A percentile compares a stretch with the other conserved stretches of the same genome.
These are phyloP conservation scores for Aspergillus nomiae DNA, from an alignment of 2,329 filamentous ascomycete genomes.

Conservation along the genomic window DNA sequence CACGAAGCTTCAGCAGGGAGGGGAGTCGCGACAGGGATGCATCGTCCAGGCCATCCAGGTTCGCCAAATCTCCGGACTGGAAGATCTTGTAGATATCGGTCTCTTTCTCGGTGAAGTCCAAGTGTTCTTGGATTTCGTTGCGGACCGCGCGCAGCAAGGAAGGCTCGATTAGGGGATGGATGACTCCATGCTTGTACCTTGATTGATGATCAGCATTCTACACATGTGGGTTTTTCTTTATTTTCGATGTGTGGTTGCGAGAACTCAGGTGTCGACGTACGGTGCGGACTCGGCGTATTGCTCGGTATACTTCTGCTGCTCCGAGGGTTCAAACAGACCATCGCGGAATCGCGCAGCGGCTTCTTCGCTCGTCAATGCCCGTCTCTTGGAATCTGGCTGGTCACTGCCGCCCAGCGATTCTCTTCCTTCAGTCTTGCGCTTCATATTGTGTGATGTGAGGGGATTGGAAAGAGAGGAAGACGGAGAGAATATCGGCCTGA, in stretches of 20 bases:
- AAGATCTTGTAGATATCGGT: slow-evolving; percentile 99
- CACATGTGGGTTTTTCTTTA: not conserved
- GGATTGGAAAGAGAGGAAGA: not conserved
- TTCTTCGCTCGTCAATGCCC: slow-evolving; percentile 41
- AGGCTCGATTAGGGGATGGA: slow-evolving; percentile 77
- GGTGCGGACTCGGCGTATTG: slow-evolving; percentile 46
- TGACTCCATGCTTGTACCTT: slow-evolving; percentile 90
- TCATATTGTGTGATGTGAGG: slow-evolving; percentile 34
- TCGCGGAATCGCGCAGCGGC: slow-evolving; percentile 45
- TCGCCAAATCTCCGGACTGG: slow-evolving; percentile 95
- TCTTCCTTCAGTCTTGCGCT: slow-evolving; percentile 45
- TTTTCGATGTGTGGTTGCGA: not conserved
- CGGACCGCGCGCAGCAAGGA: slow-evolving; percentile 82
- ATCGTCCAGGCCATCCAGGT: slow-evolving; percentile 90
- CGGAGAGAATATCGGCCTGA: not conserved
- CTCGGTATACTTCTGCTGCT: slow-evolving; percentile 46
- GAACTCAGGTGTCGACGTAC: slow-evolving; percentile 29
- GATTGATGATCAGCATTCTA: slow-evolving; percentile 8
- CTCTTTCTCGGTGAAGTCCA: slow-evolving; percentile 96
- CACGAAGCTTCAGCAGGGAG: slow-evolving; percentile 85
- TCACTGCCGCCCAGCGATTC: slow-evolving; percentile 33
- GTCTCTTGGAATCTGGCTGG: slow-evolving; percentile 40
- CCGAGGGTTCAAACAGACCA: slow-evolving; percentile 45
- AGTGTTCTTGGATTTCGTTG: slow-evolving; percentile 82
- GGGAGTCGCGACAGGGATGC: slow-evolving; percentile 82